phyloP scores from a whole-genome alignment of 139 green algal species.

The Gonium pectorale region DNA sequence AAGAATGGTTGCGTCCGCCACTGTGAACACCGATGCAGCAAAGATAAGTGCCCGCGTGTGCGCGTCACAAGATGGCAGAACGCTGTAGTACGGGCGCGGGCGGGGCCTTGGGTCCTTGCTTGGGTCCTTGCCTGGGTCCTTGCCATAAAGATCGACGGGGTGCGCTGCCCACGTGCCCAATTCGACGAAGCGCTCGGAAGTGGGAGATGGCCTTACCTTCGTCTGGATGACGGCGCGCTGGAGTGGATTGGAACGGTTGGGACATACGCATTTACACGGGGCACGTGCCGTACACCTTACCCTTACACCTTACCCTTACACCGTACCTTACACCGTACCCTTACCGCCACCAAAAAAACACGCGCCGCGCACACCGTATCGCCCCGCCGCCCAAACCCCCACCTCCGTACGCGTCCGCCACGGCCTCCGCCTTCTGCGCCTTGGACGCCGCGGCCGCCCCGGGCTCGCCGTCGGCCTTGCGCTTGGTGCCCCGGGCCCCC shows the following conservation, averaged over 20 bases:
- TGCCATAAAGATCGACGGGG: not conserved
- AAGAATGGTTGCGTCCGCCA: not conserved
- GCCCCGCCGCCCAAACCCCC: not conserved
- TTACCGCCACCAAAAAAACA: not conserved
- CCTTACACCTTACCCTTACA: not conserved
- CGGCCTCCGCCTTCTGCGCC: slow-evolving; percentile 4
- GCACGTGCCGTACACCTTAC: not conserved
- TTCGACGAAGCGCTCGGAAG: no score
- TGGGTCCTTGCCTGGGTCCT: not conserved
- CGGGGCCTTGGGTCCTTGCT: not conserved
- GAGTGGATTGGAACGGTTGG: no score
- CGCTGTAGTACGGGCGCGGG: not conserved
- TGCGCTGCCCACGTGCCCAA: no score
- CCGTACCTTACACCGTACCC: not conserved
- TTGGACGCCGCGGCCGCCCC: not conserved
- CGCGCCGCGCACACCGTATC: no score
- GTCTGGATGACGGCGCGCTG: no score
- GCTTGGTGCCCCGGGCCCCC: not conserved
- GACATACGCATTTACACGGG: no score
- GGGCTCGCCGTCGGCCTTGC: slow-evolving; percentile 4
- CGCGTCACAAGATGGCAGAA: not conserved
- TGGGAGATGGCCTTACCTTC: no score
- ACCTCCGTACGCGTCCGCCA: not conserved
- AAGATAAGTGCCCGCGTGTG: not conserved
- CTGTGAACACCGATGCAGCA: not conserved